Base-by-base conservation (phyloP, 768 basidiomycete genomes). In the Lentinula lateritia region DNA sequence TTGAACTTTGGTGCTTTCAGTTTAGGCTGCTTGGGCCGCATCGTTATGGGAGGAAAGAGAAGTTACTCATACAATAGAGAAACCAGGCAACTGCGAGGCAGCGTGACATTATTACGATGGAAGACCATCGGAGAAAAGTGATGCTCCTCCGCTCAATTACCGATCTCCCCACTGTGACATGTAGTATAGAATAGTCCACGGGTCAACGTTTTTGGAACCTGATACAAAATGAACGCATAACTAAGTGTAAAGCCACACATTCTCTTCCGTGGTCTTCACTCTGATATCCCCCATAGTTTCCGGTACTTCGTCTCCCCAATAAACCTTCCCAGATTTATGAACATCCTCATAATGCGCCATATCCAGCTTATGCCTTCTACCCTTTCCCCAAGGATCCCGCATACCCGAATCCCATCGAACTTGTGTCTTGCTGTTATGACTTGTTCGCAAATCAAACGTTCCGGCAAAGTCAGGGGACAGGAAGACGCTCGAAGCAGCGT, bases 371-470 rank as follows among this genome's bases (percentile, higher is more conserved):
- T 20, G 35, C 28, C 39, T 55, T 9, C 35, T 36, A 12, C 35
- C 53, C 50, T 23, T 23, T 9, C 20, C 23, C 50, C 20, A 34
- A 5, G 50, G 50, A 55, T 55, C 53, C 2, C 3, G n/a, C 35
- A 10, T 16, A n/a, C 15, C 28, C 12, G n/a, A 12, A 5, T 55
- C 32, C 52, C 28, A 55, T 16, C 23, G 35, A 18, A 48, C 36
- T 23, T 36, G 20, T 13, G 39, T 35, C 15, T 0, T 50, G 68
- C 1, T 60, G 69, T 12, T 18, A 8, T 41, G 9, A 9, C 20
- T 39, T 20, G 72, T 71, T 56, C 36, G 59, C 62, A 32, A 35
- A 9, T 36, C 28, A 32, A 23, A 38, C 6, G 38, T 7, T 42
- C 42, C 42, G 15, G 6, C 59, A n/a, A 54, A 60, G n/a, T 60